These are phyloP conservation scores for Gossypium herbaceum DNA, from an alignment of 345 rosid species.

Conservation along the genomic window DNA sequence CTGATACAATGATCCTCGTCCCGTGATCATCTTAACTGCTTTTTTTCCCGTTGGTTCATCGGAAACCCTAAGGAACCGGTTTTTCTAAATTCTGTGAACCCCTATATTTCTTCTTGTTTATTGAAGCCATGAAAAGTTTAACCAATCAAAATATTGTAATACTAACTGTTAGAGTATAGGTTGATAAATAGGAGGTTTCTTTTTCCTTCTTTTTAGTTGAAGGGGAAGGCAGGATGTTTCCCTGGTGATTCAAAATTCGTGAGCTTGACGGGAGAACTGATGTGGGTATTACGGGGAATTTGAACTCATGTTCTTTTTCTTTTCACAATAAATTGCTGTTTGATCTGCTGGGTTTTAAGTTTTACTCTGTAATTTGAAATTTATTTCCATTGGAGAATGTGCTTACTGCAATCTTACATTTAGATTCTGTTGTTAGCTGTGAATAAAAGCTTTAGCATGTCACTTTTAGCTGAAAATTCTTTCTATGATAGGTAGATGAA, in stretches of 20 bases:
- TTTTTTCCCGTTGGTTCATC: background rate
- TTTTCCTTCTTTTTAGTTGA: background rate
- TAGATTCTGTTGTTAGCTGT: slow-evolving; percentile 9
- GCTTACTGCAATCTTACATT: background rate
- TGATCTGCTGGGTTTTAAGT: background rate
- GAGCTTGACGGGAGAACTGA: background rate
- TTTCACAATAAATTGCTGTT: background rate
- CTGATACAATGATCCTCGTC: background rate
- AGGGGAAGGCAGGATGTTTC: background rate
- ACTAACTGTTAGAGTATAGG: background rate
- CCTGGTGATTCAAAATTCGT: background rate
- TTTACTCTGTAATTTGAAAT: background rate
- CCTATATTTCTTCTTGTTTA: background rate
- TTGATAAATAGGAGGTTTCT: background rate
- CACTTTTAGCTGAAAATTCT: background rate
- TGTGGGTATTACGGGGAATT: background rate
- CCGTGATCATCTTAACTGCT: background rate
- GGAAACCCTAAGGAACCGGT: slow-evolving; percentile 7
- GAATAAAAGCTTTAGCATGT: background rate
- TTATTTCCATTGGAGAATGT: background rate
- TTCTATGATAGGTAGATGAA: background rate
- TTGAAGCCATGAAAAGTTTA: background rate
- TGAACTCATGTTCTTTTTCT: background rate
- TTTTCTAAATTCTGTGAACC: background rate
- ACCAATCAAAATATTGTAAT: background rate